Evolutionary conservation across 257 asterid species (phyloP).

Genomic region (Leptodermis oblonga): DNA sequence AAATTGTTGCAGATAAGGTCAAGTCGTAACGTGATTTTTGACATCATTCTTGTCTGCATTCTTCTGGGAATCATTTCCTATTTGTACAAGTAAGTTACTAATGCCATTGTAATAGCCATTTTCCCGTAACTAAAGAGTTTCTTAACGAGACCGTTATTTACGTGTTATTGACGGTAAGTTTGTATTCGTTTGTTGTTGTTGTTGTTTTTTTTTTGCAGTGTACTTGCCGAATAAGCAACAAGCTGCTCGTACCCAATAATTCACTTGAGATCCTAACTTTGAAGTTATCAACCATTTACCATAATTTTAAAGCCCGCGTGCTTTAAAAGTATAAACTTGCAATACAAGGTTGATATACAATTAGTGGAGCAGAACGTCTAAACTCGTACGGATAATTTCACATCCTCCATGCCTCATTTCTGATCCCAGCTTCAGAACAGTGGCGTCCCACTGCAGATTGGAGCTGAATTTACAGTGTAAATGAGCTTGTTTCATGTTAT

Average conservation of each 20-base stretch:
- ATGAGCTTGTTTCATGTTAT: neutral
- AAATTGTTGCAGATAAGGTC: conserved; percentile 61
- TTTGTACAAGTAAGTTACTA: conserved; percentile 76
- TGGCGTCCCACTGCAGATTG: neutral
- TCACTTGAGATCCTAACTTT: too few species aligned
- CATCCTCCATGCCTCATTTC: neutral
- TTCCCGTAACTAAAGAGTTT: too few species aligned
- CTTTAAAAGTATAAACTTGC: too few species aligned
- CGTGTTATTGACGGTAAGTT: too few species aligned
- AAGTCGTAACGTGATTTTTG: conserved; percentile 59
- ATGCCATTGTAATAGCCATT: too few species aligned
- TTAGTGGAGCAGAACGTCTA: too few species aligned
- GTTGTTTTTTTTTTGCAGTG: too few species aligned
- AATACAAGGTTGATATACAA: too few species aligned
- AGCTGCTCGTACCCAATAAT: conserved; percentile 4
- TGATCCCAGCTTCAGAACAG: neutral
- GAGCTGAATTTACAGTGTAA: neutral
- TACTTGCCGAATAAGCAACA: conserved; percentile 11
- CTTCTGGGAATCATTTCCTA: conserved; percentile 76
- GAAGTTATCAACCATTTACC: too few species aligned
- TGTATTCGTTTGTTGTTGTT: too few species aligned
- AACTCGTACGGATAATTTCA: conserved; percentile 7
- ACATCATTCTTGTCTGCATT: conserved; percentile 60
- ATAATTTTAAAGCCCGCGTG: too few species aligned
- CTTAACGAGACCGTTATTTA: too few species aligned